phyloP scores from a whole-genome alignment of 129 eudicot species.

The Ambrosia trifida region DNA sequence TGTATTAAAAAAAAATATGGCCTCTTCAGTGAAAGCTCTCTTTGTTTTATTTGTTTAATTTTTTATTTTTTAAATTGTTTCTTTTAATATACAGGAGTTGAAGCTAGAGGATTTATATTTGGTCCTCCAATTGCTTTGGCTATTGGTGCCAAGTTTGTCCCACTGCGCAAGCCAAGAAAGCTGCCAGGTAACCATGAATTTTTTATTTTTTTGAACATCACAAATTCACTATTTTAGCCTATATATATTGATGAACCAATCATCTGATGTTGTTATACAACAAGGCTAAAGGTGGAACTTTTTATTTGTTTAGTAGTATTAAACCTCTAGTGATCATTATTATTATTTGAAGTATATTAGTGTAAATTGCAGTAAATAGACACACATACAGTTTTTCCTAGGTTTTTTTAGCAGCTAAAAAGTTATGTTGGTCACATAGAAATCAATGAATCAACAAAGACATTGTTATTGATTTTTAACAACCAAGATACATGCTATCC shows the following conservation, averaged over 20 bases:
- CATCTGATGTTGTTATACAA: not conserved
- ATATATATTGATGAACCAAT: not conserved
- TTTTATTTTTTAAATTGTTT: too few species aligned
- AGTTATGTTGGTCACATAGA: not conserved
- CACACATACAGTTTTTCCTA: not conserved
- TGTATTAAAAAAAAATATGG: not conserved
- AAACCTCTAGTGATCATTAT: too few species aligned
- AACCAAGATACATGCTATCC: too few species aligned
- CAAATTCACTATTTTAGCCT: not conserved
- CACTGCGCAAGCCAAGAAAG: slow-evolving; percentile 86
- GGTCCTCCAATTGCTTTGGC: slow-evolving; percentile 95
- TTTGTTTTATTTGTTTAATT: slow-evolving; percentile 1
- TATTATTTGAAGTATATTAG: not conserved
- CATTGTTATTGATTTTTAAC: too few species aligned
- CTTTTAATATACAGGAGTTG: slow-evolving; percentile 60
- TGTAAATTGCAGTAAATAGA: not conserved
- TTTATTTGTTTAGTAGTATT: not conserved
- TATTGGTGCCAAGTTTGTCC: slow-evolving; percentile 95
- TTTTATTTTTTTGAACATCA: not conserved
- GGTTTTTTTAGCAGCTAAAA: not conserved
- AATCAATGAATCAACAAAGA: not conserved
- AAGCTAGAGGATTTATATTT: slow-evolving; percentile 97
- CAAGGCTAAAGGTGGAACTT: too few species aligned
- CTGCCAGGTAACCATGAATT: slow-evolving; percentile 61
- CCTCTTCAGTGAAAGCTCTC: not conserved